phyloP scores from a whole-genome alignment of 768 basidiomycete species.

The Mycena floridula region DNA sequence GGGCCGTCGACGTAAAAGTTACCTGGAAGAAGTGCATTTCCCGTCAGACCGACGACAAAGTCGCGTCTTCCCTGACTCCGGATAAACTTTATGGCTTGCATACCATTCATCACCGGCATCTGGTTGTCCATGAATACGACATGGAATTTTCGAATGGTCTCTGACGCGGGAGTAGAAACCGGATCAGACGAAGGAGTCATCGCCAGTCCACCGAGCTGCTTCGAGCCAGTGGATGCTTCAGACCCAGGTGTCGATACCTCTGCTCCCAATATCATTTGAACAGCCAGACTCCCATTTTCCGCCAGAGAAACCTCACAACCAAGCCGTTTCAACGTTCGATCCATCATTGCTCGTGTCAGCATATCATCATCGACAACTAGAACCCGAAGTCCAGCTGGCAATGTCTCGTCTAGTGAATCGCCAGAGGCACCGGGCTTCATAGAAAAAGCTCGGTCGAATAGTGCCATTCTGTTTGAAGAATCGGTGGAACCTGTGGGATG shows the following conservation, averaged over 20 bases:
- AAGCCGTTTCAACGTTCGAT: constrained; percentile 66
- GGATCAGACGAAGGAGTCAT: not conserved
- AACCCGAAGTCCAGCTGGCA: constrained; percentile 25
- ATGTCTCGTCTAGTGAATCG: not conserved
- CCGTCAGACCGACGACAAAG: constrained; percentile 81
- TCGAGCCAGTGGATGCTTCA: not conserved
- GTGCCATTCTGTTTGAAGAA: not conserved
- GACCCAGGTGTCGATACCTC: not conserved
- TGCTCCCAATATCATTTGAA: constrained; percentile 62
- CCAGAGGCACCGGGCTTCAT: not conserved
- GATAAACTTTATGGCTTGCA: constrained; percentile 59
- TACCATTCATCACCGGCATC: constrained; percentile 77
- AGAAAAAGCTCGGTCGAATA: not conserved
- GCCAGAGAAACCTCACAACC: constrained; percentile 77
- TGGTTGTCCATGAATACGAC: constrained; percentile 64
- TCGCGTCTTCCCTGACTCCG: constrained; percentile 60
- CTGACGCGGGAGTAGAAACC: not conserved
- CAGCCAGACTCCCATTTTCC: constrained; percentile 76
- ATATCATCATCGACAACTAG: constrained; percentile 83
- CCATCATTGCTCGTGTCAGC: constrained; percentile 77
- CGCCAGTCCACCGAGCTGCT: not conserved
- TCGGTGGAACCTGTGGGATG: not conserved
- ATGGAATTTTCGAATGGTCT: constrained; percentile 34
- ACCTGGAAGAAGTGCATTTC: constrained; percentile 50
- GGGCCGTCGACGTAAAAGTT: constrained; percentile 12